Conservation (phyloP, 805 yeast species). For the Candida dajiaensis region DNA sequence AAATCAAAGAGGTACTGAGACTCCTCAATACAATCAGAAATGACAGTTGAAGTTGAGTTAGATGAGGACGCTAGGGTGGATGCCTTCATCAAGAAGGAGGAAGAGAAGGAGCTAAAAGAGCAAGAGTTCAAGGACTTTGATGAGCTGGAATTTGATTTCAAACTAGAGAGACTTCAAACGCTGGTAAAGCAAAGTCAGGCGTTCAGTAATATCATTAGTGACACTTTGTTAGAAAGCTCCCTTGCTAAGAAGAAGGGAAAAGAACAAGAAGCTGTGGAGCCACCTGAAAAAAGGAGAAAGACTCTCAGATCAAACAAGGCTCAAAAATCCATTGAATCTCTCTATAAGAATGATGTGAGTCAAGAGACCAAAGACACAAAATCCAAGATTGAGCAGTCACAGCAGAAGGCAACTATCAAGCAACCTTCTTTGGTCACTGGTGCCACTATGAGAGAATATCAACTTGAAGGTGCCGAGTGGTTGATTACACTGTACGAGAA, state of each 20-base stretch:
- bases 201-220: conserved; percentile 81
- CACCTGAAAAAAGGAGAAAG: conserved; percentile 18
- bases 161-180: conserved; percentile 60
- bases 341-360: conserved; percentile 13
- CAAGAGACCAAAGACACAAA: conserved; percentile 21
- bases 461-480: conserved; percentile 90
- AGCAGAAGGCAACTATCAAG: conserved; percentile 16
- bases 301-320: conserved; percentile 21
- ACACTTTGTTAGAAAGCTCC: conserved; percentile 57
- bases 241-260: conserved; percentile 27
- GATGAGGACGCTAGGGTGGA: conserved; percentile 19
- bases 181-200: conserved; percentile 85
- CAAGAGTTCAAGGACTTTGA: conserved; percentile 26
- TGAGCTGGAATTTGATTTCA: conserved; percentile 43
- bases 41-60: conserved; percentile 8
- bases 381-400: conserved; percentile 13
- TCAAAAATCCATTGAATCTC: conserved; percentile 18
- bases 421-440: conserved; percentile 54
- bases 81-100: conserved; percentile 10
- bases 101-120: conserved; percentile 4
- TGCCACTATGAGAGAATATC: conserved; percentile 73
- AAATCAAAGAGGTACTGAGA: neutral
- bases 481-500: conserved; percentile 81
- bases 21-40: neutral
- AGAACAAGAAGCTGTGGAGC: conserved; percentile 17